Evolutionary conservation across 805 yeast species (phyloP), one percentile per base, ranked within the genome.

Genomic region (Tetrapisispora nanseiensis): DNA sequence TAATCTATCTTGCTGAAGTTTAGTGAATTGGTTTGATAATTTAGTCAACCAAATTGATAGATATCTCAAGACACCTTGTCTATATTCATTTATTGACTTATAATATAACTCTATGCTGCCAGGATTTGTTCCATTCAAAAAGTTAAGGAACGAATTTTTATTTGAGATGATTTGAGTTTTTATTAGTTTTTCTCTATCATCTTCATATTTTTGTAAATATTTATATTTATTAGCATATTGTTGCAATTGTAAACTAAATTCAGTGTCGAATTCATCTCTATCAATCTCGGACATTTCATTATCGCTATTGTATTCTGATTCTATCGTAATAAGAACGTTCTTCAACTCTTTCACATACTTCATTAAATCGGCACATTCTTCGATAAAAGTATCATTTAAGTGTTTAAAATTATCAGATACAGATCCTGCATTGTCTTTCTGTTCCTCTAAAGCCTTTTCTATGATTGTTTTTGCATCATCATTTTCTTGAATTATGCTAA

Each of bases 181-280:
- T 6, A 60, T 54, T 16, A 56, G 36, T 22, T 51, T 46, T 7
- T 52, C 54, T 46, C 83, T 62, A 43, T 71, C 67, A 5, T 52
- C 48, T 54, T 81, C 85, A 48, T 80, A 76, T 3, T 65, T 60
- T 43, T 72, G 76, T 39, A 76, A 54, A 41, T 66, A 55, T 45
- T 71, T 72, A 37, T 75, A 65, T 51, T 75, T 71, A 44, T 72
- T 74, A 46, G 69, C 69, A 48, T 75, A 64, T 43, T 69, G 69
- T 48, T 75, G 79, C 36, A 78, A 50, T 52, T 75, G 73, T 20
- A 70, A 51, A 43, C 75, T 69, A 33, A 76, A 66, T 44, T 76
- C 77, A 37, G 75, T 71, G 48, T 78, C 83, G 19, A 78, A 67
- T 29, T 69, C 67, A 46, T 76, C 75, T 50, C 76, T 74, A 31